Base-by-base conservation (phyloP, 441 rosid genomes). In the Adansonia madagascariensis region DNA sequence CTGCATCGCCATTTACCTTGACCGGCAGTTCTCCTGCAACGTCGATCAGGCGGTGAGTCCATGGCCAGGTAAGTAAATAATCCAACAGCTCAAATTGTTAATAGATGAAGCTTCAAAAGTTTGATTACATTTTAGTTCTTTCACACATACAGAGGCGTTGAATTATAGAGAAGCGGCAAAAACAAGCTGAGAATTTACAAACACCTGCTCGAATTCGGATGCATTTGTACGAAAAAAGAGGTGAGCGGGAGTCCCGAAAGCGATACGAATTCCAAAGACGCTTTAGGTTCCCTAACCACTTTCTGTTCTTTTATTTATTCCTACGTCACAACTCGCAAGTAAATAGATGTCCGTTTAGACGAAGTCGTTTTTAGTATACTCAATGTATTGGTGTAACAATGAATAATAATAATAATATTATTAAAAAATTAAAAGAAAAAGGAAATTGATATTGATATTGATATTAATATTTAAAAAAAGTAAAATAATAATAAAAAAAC, bases 21-120 rank as follows among this genome's bases (percentile, higher is more conserved):
- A 52, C 75, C 79, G 66, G 75, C 75, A 61, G 6, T 77, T 49
- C 60, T 27, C 47, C 6, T 71, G 68, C 61, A 60, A 10, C 75
- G 70, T 5, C 60, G 50, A 69, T 18, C 39, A 1, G 62, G 31
- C 74, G 47, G 74, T 52, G 46, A 53, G 6, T 52, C 61, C 74
- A 71, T 71, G 47, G n/a, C 74, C 24, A 1, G 50, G 43, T 70
- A 31, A 15, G 61, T 52, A 11, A 35, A 71, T 15, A 71, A 31
- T 52, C 6, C n/a, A 52, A 71, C 47, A 6, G 60, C 27, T 31
- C 24, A 12, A 15, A 50, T 50, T 50, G 46, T n/a, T 3, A 68
- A 6, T 12, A 14, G 55, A 22, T 22, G 5, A 3, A 44, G 24
- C 7, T 43, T 66, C 14, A 15, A 66, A 10, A 11, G 27, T 18